These are phyloP conservation scores for Panaeolus papilionaceus DNA, from an alignment of 768 basidiomycete genomes.

Conservation along the genomic window DNA sequence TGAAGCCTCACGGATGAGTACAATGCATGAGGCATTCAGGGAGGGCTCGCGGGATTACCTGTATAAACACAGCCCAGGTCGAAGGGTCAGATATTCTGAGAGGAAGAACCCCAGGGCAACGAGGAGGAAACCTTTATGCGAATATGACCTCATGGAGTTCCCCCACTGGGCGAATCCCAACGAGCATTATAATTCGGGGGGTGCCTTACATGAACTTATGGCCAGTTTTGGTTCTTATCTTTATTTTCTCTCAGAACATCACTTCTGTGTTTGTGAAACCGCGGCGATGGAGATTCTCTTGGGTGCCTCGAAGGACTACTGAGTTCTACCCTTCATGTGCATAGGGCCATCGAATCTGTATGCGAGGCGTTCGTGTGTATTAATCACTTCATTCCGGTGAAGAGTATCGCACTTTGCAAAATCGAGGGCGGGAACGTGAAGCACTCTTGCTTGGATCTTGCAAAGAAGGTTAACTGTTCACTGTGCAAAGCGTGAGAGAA, in stretches of 20 bases:
- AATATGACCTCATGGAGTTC: conserved; percentile 1
- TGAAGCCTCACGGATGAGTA: conserved; percentile 10
- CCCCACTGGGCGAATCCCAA: background rate
- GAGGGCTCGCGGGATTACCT: conserved; percentile 7
- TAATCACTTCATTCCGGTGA: conserved; percentile 5
- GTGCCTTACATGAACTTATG: background rate
- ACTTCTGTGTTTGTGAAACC: background rate
- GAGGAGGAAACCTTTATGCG: conserved; percentile 7
- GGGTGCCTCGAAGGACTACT: background rate
- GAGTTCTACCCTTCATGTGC: background rate
- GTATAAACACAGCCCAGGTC: background rate
- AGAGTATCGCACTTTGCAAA: background rate
- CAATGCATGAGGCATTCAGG: conserved; percentile 2
- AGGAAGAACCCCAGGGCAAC: conserved; percentile 8
- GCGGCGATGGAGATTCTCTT: background rate
- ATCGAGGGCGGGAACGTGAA: background rate
- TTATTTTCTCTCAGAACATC: background rate
- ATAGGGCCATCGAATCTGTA: background rate
- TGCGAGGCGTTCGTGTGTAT: background rate
- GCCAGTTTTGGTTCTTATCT: conserved; percentile 8
- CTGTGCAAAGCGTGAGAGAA: conserved; percentile 12
- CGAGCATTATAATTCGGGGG: background rate
- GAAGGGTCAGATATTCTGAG: background rate
- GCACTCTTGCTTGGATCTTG: conserved; percentile 7
- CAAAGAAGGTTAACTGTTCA: conserved; percentile 1